Evolutionary conservation across 495 filamentous ascomycete genomes (phyloP).

Genomic region (Talaromyces nanjingensis): DNA sequence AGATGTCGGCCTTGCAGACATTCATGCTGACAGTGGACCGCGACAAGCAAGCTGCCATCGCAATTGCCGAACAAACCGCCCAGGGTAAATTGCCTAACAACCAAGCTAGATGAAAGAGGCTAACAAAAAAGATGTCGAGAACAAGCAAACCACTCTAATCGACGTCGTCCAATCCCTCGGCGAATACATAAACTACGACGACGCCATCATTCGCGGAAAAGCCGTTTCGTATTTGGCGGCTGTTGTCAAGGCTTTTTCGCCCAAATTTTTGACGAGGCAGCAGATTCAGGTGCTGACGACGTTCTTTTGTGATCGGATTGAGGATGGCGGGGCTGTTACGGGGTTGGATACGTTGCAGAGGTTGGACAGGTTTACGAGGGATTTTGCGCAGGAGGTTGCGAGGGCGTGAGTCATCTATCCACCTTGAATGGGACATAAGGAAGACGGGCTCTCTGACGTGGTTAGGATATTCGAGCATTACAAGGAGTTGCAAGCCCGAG

Average conservation of each 20-base stretch:
- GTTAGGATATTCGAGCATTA: constrained; percentile 43
- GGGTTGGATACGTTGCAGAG: constrained; percentile 41
- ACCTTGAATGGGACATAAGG: too few species aligned
- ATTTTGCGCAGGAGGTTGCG: constrained; percentile 39
- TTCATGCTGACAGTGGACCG: constrained; percentile 61
- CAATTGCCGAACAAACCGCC: constrained; percentile 52
- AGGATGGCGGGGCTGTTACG: constrained; percentile 50
- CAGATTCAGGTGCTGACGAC: constrained; percentile 55
- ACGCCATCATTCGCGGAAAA: constrained; percentile 55
- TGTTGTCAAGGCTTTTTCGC: constrained; percentile 51
- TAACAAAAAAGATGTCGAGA: constrained; percentile 47
- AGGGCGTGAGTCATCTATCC: constrained; percentile 47
- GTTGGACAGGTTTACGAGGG: constrained; percentile 41
- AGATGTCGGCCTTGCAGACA: constrained; percentile 55
- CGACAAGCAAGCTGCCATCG: constrained; percentile 51
- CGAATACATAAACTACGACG: constrained; percentile 66
- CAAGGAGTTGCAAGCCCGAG: constrained; percentile 55
- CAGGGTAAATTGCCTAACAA: constrained; percentile 31
- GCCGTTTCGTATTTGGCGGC: constrained; percentile 63
- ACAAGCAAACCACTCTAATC: constrained; percentile 55
- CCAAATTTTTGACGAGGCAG: constrained; percentile 56
- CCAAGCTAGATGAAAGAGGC: not conserved
- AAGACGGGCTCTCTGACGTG: not conserved
- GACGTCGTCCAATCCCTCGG: constrained; percentile 61
- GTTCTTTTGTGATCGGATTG: constrained; percentile 55